Conservation (phyloP, 805 yeast species). For the Torulaspora franciscae region DNA sequence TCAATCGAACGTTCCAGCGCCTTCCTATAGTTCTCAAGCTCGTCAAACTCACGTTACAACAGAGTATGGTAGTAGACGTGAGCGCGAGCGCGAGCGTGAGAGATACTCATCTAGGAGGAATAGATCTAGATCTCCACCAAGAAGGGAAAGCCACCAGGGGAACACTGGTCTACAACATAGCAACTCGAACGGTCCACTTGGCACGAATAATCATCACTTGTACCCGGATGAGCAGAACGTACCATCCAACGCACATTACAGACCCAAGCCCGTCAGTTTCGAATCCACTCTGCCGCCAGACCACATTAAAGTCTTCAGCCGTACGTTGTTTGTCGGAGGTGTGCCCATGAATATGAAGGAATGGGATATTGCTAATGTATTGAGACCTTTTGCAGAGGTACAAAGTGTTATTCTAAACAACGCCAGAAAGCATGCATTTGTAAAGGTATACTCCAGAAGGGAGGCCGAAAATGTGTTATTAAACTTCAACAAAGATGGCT, state of each 20-base stretch:
- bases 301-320: conserved; percentile 72
- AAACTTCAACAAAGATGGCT: conserved; percentile 64
- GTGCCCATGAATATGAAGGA: conserved; percentile 82
- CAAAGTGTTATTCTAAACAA: conserved; percentile 84
- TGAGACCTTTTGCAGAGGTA: conserved; percentile 85
- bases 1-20: conserved; percentile 11
- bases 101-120: conserved; percentile 39
- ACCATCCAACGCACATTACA: conserved; percentile 69
- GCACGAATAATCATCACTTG: conserved; percentile 33
- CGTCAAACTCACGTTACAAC: conserved; percentile 22
- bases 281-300: conserved; percentile 75
- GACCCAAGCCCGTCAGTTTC: conserved; percentile 66
- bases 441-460: conserved; percentile 82
- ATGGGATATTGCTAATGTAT: conserved; percentile 56
- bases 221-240: conserved; percentile 53
- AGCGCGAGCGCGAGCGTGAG: conserved; percentile 27
- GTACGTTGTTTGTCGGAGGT: conserved; percentile 94
- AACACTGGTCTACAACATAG: conserved; percentile 7
- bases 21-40: neutral
- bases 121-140: conserved; percentile 49
- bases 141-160: conserved; percentile 13
- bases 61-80: conserved; percentile 36
- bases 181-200: conserved; percentile 15
- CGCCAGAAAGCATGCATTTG: conserved; percentile 93
- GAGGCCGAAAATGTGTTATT: conserved; percentile 84